Percentiles rank a stretch among this genome's conserved stretches.
Conservation (phyloP, 306 rosid species). For the Medicago lupulina region DNA sequence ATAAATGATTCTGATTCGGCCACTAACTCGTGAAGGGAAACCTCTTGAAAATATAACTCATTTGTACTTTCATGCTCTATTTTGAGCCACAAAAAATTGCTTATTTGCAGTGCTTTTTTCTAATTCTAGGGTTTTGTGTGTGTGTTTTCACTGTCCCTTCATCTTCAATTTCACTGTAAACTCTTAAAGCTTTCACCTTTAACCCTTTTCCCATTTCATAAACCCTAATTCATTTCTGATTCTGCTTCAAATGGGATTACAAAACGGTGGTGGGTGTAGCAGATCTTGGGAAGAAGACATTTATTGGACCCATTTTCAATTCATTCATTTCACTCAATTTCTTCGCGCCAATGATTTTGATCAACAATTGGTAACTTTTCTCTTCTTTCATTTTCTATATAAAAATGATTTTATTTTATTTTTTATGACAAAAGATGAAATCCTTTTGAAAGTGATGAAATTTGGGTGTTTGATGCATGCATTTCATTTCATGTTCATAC, state of each 20-base stretch:
- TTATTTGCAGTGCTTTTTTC: not conserved
- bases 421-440: not conserved
- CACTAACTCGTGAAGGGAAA: not conserved
- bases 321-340: conserved; percentile 54
- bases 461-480: conserved; percentile 18
- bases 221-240: too few species aligned
- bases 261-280: not conserved
- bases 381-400: not conserved
- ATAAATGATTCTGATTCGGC: not conserved
- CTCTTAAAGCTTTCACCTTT: conserved; percentile 22
- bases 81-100: not conserved
- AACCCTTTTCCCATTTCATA: not conserved
- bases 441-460: not conserved
- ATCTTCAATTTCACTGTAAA: not conserved
- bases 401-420: not conserved
- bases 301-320: conserved; percentile 69
- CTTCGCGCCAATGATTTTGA: conserved; percentile 48
- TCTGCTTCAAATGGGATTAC: not conserved
- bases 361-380: conserved; percentile 55
- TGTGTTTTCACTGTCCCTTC: not conserved
- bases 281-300: conserved; percentile 65
- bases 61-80: not conserved
- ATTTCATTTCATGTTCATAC: not conserved
- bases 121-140: not conserved
- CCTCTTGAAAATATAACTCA: not conserved